Base-by-base conservation (phyloP, 202 grass and related monocot genomes). In the Eragrostis tef region DNA sequence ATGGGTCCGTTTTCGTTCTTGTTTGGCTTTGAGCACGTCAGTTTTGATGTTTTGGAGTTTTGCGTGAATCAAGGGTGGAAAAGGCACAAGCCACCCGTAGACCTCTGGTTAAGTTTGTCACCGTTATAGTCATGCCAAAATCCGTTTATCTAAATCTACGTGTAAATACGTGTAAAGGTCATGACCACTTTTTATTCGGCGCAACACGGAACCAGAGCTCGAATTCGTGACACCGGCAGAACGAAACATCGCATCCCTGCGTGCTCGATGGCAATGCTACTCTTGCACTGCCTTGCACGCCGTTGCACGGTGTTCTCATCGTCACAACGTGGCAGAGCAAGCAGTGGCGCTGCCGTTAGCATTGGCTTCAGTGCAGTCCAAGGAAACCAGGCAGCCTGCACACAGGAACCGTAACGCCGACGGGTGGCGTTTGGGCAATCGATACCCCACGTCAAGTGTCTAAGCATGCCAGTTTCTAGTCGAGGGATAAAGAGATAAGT, bases 81-180 rank as follows among this genome's bases (percentile, higher is more conserved):
- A 47, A 65, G 17, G 24, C 19, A 34, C 4, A 43, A 53, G 0
- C 17, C 53, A 60, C 36, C 7, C 59, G 53, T 50, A n/a, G 1
- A 50, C 7, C 10, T 10, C 24, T 47, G 29, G 74, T 64, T 20
- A 49, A 64, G 5, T 75, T 75, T 75, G 52, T 75, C 51, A 24
- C n/a, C 50, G 39, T 79, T 21, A 34, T 36, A 50, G n/a, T 46
- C n/a, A 44, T 36, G 7, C 20, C 25, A 64, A 50, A 4, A 34
- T 12, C 6, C 7, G 25, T 64, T 34, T 36, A 12, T 31, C 16
- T 65, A 13, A 50, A 64, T 6, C 31, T 50, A 36, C 44, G 16
- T 78, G 75, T 34, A 63, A 64, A 78, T 50, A 36, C 44, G 16
- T 78, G 75, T 34, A 63, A 64, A 78, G 59, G 7, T 6, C 46